A percentile compares a stretch with the other conserved stretches of the same genome.
Conservation (phyloP, 768 basidiomycete species). For the Rhizopogon vesiculosus region DNA sequence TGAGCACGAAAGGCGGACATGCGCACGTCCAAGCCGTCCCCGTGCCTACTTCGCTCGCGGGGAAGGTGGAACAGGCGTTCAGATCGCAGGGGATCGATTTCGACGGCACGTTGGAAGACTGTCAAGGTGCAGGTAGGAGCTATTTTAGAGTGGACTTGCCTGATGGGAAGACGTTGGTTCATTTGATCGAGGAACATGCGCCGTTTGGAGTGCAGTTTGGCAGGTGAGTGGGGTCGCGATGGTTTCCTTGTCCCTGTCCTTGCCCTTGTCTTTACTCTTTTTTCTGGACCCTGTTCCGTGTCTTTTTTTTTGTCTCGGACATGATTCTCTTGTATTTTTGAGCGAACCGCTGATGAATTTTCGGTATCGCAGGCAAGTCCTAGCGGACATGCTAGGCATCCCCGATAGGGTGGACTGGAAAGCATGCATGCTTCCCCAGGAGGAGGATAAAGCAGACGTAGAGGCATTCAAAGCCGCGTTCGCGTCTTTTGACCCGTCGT, state of each 20-base stretch:
- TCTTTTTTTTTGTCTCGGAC: neutral
- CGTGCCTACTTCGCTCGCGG: constrained; percentile 57
- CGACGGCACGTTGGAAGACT: constrained; percentile 53
- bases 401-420: constrained; percentile 92
- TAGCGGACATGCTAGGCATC: constrained; percentile 71
- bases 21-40: constrained; percentile 90
- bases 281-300: neutral
- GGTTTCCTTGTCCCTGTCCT: neutral
- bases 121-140: constrained; percentile 45
- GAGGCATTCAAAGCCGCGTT: constrained; percentile 83
- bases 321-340: neutral
- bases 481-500: constrained; percentile 59
- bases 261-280: neutral
- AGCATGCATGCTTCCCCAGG: constrained; percentile 74
- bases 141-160: constrained; percentile 94
- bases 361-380: constrained; percentile 56
- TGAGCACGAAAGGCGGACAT: constrained; percentile 86
- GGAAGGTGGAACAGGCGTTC: constrained; percentile 69
- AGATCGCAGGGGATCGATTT: constrained; percentile 64
- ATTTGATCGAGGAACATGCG: constrained; percentile 71
- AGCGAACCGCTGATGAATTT: constrained; percentile 4
- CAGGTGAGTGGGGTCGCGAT: constrained; percentile 49
- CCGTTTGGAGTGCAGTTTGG: constrained; percentile 93
- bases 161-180: constrained; percentile 78
- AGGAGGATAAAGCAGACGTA: constrained; percentile 82